Evolutionary conservation across 805 yeast genomes (phyloP), one percentile per base, ranked within the genome.

Genomic region (Candida nanaspora): DNA sequence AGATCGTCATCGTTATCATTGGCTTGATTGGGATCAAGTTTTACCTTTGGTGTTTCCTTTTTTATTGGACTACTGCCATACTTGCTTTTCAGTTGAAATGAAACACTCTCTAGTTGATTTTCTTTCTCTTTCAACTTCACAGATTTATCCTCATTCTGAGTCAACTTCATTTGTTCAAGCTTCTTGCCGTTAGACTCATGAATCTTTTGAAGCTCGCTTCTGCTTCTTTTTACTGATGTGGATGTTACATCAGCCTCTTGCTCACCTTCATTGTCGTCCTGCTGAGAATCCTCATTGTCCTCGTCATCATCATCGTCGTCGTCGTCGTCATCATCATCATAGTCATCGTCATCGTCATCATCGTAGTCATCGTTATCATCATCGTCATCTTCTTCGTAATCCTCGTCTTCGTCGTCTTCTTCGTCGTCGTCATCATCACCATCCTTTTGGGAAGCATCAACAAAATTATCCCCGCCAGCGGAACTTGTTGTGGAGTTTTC

Each of bases 21-120:
- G 65, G 95, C 42, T 80, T 87, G 2, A 69, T 67, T 38, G 58
- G 69, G 30, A 85, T 87, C 53, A 88, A 96, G 96, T 95, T 86
- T 59, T 88, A 96, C 96, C 48, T 86, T 84, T 53, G 51, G 86
- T 9, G 52, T 61, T 1, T 3, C 41, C 7, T 30, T 30, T 6
- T 6, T 30, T 16, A 11, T n/a, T 9, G n/a, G 6, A 16, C 5
- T 30, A 11, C 8, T 16, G 7, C 6, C 16, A 20, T 30, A 6
- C n/a, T 30, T 30, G 6, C 9, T 47, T 1, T 52, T 59, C 23
- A 43, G 48, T 36, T 47, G 48, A 1, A 46, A 51, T 37, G 60
- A 56, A 23, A 33, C 15, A 21, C 61, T 33, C 27, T 33, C 18
- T 14, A 33, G 13, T 34, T 25, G 41, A 30, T 39, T 16, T 35